A percentile compares a stretch with the other conserved stretches of the same genome.
These are phyloP conservation scores for Neonothopanus nambi DNA, from an alignment of 1,284 basidiomycete species.

Conservation along the genomic window DNA sequence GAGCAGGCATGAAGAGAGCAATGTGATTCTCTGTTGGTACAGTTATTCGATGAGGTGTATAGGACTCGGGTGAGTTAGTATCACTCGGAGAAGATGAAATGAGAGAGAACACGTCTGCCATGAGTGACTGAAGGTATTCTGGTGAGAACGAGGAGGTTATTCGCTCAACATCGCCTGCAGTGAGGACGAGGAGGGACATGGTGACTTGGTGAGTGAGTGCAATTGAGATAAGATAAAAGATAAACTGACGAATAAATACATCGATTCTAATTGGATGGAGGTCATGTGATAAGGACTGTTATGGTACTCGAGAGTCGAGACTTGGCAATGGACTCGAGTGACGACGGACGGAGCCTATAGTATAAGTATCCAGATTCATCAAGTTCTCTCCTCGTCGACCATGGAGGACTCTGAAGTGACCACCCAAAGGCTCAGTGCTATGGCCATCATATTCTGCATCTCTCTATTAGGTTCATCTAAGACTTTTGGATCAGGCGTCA, in stretches of 20 bases:
- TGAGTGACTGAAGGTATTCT: slow-evolving; percentile 48
- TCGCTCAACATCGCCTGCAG: slow-evolving; percentile 47
- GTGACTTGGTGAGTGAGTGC: too few species aligned
- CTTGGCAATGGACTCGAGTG: too few species aligned
- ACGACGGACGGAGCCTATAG: too few species aligned
- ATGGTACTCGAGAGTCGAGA: too few species aligned
- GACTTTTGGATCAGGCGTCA: not conserved
- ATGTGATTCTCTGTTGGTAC: slow-evolving; percentile 52
- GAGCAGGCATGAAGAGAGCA: slow-evolving; percentile 72
- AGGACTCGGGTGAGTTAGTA: slow-evolving; percentile 25
- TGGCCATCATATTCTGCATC: slow-evolving; percentile 40
- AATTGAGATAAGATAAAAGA: too few species aligned
- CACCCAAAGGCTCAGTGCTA: slow-evolving; percentile 27
- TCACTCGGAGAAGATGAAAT: slow-evolving; percentile 27
- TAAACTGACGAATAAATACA: too few species aligned
- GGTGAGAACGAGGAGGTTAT: slow-evolving; percentile 42
- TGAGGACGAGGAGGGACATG: slow-evolving; percentile 55
- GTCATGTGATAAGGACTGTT: too few species aligned
- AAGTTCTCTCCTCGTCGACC: too few species aligned
- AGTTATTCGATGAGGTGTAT: slow-evolving; percentile 51
- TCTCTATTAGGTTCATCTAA: slow-evolving; percentile 41
- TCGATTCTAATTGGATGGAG: too few species aligned
- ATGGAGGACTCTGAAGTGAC: too few species aligned
- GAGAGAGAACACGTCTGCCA: slow-evolving; percentile 53
- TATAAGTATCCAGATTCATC: too few species aligned